Evolutionary conservation across 1,284 basidiomycete genomes (phyloP).

Genomic region (Rhodotorula mucilaginosa): DNA sequence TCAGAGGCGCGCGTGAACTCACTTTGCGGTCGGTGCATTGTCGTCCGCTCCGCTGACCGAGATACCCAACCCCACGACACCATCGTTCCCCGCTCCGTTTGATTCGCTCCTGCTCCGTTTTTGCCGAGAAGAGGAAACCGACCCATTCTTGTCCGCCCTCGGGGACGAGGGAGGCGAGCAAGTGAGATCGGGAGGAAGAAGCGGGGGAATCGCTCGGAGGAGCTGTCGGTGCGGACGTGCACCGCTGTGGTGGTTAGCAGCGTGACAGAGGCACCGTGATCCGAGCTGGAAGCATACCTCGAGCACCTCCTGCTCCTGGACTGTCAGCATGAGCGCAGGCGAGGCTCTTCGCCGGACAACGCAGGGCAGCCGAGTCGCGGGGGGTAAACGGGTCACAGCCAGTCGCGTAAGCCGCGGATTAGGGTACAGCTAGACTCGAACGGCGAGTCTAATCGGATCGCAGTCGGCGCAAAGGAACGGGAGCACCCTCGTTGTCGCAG

Average conservation of each 20-base stretch:
- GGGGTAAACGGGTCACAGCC: no score
- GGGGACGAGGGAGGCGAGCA: slow-evolving; percentile 26
- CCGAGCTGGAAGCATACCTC: background rate
- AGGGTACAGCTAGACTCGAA: no score
- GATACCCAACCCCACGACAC: slow-evolving; percentile 1
- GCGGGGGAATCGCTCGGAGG: slow-evolving; percentile 19
- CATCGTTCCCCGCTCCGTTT: no score
- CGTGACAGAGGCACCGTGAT: no score
- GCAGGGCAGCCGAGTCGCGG: no score
- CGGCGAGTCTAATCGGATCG: no score
- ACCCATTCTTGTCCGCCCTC: background rate
- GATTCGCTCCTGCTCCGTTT: background rate
- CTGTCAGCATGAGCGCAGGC: background rate
- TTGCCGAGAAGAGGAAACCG: background rate
- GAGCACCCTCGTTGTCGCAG: no score
- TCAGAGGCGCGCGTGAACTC: background rate
- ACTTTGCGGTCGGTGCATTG: slow-evolving; percentile 1
- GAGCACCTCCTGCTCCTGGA: background rate
- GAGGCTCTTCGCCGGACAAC: background rate
- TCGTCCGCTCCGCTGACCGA: background rate
- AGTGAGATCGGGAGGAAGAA: slow-evolving; percentile 28
- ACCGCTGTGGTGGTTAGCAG: no score
- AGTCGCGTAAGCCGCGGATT: no score
- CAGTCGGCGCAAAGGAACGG: no score
- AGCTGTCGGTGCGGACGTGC: slow-evolving; percentile 4